Evolutionary conservation across 2,329 filamentous ascomycete species (phyloP).

Genomic region (Metarhizium brunneum): DNA sequence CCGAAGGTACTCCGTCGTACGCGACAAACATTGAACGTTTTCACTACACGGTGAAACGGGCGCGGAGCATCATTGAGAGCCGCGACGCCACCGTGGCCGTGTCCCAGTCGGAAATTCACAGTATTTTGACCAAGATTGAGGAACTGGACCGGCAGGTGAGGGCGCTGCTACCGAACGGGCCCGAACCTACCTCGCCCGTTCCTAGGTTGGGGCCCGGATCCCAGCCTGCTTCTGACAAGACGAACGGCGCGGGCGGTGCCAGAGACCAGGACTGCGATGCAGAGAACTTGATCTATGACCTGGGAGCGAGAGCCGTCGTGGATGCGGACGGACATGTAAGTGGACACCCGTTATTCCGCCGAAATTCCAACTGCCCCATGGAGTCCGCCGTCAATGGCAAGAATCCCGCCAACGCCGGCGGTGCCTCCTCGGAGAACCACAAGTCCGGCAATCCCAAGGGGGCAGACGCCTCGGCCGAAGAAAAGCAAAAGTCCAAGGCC

Average conservation of each 20-base stretch:
- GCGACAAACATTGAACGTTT: slow-evolving; percentile 7
- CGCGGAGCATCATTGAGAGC: slow-evolving; percentile 17
- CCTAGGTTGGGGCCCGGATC: neutral
- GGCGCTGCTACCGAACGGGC: slow-evolving; percentile 11
- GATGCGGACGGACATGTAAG: slow-evolving; percentile 13
- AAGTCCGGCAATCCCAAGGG: neutral
- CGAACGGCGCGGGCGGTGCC: slow-evolving; percentile 2
- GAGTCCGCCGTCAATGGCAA: slow-evolving; percentile 8
- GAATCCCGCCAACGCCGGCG: neutral
- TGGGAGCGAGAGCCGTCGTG: slow-evolving; percentile 7
- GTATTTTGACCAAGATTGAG: slow-evolving; percentile 20
- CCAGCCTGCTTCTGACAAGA: neutral
- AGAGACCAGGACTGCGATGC: slow-evolving; percentile 7
- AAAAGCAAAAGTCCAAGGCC: neutral
- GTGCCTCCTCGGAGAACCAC: neutral
- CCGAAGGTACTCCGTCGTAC: slow-evolving; percentile 5
- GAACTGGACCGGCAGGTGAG: slow-evolving; percentile 18
- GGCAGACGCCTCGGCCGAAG: neutral
- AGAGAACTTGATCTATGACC: slow-evolving; percentile 9
- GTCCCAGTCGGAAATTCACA: slow-evolving; percentile 13
- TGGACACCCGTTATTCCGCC: slow-evolving; percentile 12
- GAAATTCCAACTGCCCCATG: slow-evolving; percentile 18
- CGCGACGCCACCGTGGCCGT: slow-evolving; percentile 16
- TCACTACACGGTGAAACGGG: slow-evolving; percentile 9
- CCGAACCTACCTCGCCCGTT: neutral